These are phyloP conservation scores for Mercurialis annua DNA, from an alignment of 345 rosid species.

Conservation along the genomic window DNA sequence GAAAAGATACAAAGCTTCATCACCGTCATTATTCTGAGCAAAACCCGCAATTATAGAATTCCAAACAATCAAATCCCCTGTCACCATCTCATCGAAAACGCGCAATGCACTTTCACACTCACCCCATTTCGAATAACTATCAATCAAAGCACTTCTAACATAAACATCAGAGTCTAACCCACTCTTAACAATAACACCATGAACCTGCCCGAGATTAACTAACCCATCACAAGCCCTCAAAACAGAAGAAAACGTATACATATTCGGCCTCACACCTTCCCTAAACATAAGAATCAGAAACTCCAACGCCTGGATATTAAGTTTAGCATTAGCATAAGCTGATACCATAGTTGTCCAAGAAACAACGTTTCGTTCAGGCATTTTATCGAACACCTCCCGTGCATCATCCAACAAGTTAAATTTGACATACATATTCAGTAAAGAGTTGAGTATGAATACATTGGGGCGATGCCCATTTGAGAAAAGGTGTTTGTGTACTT, in stretches of 20 bases:
- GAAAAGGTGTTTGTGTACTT: no score
- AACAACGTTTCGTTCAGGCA: slow-evolving; percentile 37
- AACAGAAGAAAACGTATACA: slow-evolving; percentile 62
- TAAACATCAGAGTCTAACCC: slow-evolving; percentile 63
- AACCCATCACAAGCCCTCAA: slow-evolving; percentile 50
- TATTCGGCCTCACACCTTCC: slow-evolving; percentile 58
- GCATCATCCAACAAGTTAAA: slow-evolving; percentile 44
- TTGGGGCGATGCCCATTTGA: no score
- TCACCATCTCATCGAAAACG: slow-evolving; percentile 55
- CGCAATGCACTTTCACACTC: slow-evolving; percentile 36
- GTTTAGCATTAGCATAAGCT: slow-evolving; percentile 41
- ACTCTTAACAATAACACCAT: slow-evolving; percentile 43
- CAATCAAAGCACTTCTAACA: slow-evolving; percentile 71
- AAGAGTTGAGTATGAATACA: slow-evolving; percentile 42
- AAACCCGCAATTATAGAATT: slow-evolving; percentile 60
- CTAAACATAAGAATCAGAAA: slow-evolving; percentile 50
- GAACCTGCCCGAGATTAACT: slow-evolving; percentile 47
- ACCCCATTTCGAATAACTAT: slow-evolving; percentile 58
- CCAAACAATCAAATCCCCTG: slow-evolving; percentile 80
- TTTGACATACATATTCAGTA: slow-evolving; percentile 54
- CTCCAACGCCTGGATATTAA: no score
- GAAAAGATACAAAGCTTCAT: slow-evolving; percentile 52
- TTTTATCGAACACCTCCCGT: slow-evolving; percentile 35
- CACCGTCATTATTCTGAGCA: slow-evolving; percentile 61
- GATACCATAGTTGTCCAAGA: no score